phyloP scores from a whole-genome alignment of 2,329 filamentous ascomycete species.

The Aspergillus melleus region DNA sequence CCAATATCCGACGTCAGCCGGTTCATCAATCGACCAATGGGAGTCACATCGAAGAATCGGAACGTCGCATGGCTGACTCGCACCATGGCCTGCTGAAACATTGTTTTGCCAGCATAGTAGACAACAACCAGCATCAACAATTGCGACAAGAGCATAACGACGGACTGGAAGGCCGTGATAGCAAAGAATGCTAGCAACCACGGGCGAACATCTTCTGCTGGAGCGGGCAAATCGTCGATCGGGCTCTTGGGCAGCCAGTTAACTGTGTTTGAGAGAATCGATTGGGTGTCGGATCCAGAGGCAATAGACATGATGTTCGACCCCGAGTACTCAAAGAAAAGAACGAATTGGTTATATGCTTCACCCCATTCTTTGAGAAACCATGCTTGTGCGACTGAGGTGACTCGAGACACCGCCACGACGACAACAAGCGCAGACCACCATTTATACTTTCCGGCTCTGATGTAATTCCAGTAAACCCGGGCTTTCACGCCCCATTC shows the following conservation, averaged over 20 bases:
- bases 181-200: slow-evolving; percentile 73
- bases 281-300: slow-evolving; percentile 5
- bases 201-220: slow-evolving; percentile 64
- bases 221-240: slow-evolving; percentile 60
- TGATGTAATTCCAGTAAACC: slow-evolving; percentile 84
- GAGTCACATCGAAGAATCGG: slow-evolving; percentile 87
- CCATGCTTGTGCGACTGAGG: slow-evolving; percentile 69
- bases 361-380: slow-evolving; percentile 88
- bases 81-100: slow-evolving; percentile 72
- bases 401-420: slow-evolving; percentile 63
- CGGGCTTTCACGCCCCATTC: slow-evolving; percentile 72
- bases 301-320: slow-evolving; percentile 11
- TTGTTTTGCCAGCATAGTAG: slow-evolving; percentile 71
- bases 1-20: slow-evolving; percentile 87
- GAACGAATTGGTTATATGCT: slow-evolving; percentile 54
- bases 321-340: slow-evolving; percentile 20
- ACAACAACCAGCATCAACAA: slow-evolving; percentile 73
- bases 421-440: slow-evolving; percentile 68
- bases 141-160: slow-evolving; percentile 62
- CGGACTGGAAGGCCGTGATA: slow-evolving; percentile 62
- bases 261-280: slow-evolving; percentile 8
- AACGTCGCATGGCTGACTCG: slow-evolving; percentile 79
- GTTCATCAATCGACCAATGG: slow-evolving; percentile 88
- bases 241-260: slow-evolving; percentile 26
- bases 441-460: slow-evolving; percentile 71